Conservation (phyloP, 1,139 yeast species). For the Petasospora rhodanensis region DNA sequence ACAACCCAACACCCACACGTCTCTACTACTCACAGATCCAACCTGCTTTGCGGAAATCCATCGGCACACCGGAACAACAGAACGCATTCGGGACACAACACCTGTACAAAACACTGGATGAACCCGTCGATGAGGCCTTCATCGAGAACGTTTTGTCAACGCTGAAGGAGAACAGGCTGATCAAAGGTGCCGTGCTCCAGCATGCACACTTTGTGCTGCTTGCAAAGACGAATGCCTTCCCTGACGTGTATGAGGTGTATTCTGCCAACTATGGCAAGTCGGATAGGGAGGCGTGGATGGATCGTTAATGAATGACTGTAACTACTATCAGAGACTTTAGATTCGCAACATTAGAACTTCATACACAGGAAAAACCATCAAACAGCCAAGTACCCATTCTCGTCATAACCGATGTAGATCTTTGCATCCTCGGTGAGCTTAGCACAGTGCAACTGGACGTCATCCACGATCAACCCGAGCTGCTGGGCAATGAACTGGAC, state of each 20-base stretch:
- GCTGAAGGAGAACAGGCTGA: conserved; percentile 47
- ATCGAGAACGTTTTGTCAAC: conserved; percentile 47
- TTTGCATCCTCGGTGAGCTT: conserved; percentile 60
- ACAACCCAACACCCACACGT: conserved; percentile 4
- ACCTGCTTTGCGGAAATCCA: conserved; percentile 13
- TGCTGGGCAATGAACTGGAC: conserved; percentile 54
- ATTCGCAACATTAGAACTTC: too few species aligned
- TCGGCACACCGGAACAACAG: conserved; percentile 14
- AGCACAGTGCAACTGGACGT: conserved; percentile 45
- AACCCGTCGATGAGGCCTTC: conserved; percentile 15
- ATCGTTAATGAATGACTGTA: conserved; percentile 16
- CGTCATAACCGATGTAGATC: conserved; percentile 65
- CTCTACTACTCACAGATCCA: conserved; percentile 11
- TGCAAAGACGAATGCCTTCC: conserved; percentile 48
- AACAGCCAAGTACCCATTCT: conserved; percentile 52
- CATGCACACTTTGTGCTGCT: conserved; percentile 40
- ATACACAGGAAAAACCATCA: too few species aligned
- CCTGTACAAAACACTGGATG: conserved; percentile 18
- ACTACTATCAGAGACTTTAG: too few species aligned
- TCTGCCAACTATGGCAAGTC: conserved; percentile 8
- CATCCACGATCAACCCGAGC: conserved; percentile 45
- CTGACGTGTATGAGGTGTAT: conserved; percentile 33
- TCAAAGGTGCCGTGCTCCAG: conserved; percentile 50
- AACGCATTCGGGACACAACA: conserved; percentile 12
- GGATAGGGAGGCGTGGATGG: conserved; percentile 23